Evolutionary conservation across 1,139 yeast species (phyloP), one percentile per base, ranked within the genome.

Genomic region (Torulaspora globosa): DNA sequence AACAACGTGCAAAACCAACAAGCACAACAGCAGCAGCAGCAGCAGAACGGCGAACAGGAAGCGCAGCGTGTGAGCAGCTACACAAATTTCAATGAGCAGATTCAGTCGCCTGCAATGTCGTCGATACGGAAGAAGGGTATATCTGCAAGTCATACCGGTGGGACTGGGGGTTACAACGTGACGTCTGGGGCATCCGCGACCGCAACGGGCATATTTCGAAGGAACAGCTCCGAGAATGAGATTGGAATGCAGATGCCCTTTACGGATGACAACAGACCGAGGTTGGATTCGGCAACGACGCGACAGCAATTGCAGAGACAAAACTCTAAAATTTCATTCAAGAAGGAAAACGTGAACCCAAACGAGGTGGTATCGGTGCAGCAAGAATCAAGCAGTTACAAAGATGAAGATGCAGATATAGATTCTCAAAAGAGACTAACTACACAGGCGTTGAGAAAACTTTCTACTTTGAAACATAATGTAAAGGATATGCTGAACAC

Each of bases 391-490:
- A 36, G 65, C 7, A 65, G 54, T 9, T 68, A 57, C 5, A 58
- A 51, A 4, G 50, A 43, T 15, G 53, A 49, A 12, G 66, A 59
- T 15, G 65, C 58, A 9, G 67, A 62, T 2, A 72, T 67, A 8
- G 65, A 60, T 3, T 68, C 60, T 23, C 57, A 71, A 34, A 65
- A 55, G 35, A 60, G 57, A 43, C 54, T 70, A n/a, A 70, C 74
- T 0, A 65, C 69, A 11, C 70, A 67, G 46, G 73, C 74, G 0
- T 47, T 70, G 39, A 60, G 66, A 36, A 66, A 65, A 40, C 54
- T 70, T 27, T 63, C 70, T 3, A 50, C 60, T 8, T 47, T 68
- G 44, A 59, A 57, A 38, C 52, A 54, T 15, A 46, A 42, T 32
- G 39, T 39, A 9, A 28, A 21, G 36, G 37, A 33, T 24, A 16